Percentiles rank a stretch among this genome's conserved stretches.
Conservation (phyloP, 2,329 filamentous ascomycete genomes). For the Sporothrix curviconia region DNA sequence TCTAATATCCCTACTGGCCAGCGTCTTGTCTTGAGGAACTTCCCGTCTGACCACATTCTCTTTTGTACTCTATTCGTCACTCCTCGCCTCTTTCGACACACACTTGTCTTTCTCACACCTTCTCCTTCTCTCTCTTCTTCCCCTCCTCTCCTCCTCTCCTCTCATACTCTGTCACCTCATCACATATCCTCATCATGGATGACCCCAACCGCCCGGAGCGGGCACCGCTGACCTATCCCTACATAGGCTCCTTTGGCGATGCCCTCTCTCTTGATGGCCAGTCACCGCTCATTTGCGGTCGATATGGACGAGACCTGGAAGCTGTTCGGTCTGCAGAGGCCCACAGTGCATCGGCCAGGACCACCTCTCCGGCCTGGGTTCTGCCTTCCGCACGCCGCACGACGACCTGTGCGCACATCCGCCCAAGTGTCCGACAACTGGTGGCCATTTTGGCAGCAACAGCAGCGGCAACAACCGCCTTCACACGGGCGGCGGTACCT, state of each 20-base stretch:
- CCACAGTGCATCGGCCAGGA: constrained; percentile 16
- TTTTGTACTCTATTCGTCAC: not conserved
- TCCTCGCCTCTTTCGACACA: not conserved
- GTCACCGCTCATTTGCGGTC: constrained; percentile 5
- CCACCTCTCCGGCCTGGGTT: not conserved
- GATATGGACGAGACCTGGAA: constrained; percentile 18
- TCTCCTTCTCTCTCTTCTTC: not conserved
- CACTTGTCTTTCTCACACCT: not conserved
- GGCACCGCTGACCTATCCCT: constrained; percentile 12
- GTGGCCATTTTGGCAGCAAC: constrained; percentile 3
- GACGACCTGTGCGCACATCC: constrained; percentile 20
- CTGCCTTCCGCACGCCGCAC: constrained; percentile 17
- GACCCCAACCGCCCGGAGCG: constrained; percentile 12
- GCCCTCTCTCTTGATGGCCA: constrained; percentile 7
- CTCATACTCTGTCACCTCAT: not conserved
- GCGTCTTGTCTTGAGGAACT: not conserved
- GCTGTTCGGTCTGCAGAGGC: constrained; percentile 16
- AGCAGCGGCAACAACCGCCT: not conserved
- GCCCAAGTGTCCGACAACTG: constrained; percentile 17
- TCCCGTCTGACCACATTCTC: not conserved
- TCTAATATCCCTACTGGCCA: not conserved
- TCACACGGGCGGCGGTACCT: not conserved
- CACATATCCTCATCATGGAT: constrained; percentile 11
- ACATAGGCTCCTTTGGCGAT: constrained; percentile 12
- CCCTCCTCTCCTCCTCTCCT: not conserved